phyloP scores from a whole-genome alignment of 2,329 filamentous ascomycete genomes.

The Fusarium coffeatum region DNA sequence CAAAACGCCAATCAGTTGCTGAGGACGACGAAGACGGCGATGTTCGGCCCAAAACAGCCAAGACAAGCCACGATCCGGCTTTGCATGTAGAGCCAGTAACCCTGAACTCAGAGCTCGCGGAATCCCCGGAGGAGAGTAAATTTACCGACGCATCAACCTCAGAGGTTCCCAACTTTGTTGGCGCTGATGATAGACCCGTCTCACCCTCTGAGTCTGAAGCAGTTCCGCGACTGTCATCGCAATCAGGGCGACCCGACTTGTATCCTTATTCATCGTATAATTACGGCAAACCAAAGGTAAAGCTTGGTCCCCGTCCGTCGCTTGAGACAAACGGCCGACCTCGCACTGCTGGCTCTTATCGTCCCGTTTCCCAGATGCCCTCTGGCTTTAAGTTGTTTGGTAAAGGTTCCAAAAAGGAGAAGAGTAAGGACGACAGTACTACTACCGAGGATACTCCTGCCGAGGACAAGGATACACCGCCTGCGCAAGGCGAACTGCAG shows the following conservation, averaged over 20 bases:
- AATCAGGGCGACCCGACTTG: constrained; percentile 64
- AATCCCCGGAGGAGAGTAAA: constrained; percentile 61
- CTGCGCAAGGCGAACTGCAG: constrained; percentile 49
- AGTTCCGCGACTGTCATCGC: constrained; percentile 61
- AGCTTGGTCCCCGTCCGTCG: constrained; percentile 87
- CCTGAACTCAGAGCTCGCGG: constrained; percentile 64
- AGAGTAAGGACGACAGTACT: constrained; percentile 44
- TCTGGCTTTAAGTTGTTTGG: constrained; percentile 79
- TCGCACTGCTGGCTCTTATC: constrained; percentile 70
- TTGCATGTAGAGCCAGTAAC: constrained; percentile 55
- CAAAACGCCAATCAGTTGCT: constrained; percentile 68
- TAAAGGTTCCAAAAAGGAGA: constrained; percentile 65
- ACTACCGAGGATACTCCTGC: constrained; percentile 52
- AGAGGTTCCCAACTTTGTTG: constrained; percentile 65
- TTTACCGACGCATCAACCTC: constrained; percentile 60
- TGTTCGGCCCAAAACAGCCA: constrained; percentile 44
- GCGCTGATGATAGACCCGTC: constrained; percentile 57
- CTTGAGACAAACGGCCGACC: constrained; percentile 71
- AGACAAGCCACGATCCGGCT: constrained; percentile 46
- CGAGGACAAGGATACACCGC: constrained; percentile 53
- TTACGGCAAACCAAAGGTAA: constrained; percentile 81
- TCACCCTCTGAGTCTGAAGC: constrained; percentile 61
- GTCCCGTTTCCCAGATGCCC: constrained; percentile 83
- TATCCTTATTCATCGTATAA: constrained; percentile 62
- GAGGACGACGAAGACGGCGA: constrained; percentile 59